A percentile compares a stretch with the other conserved stretches of the same genome.
Conservation (phyloP, 2,329 filamentous ascomycete species). For the Penicillium psychrosexuale region DNA sequence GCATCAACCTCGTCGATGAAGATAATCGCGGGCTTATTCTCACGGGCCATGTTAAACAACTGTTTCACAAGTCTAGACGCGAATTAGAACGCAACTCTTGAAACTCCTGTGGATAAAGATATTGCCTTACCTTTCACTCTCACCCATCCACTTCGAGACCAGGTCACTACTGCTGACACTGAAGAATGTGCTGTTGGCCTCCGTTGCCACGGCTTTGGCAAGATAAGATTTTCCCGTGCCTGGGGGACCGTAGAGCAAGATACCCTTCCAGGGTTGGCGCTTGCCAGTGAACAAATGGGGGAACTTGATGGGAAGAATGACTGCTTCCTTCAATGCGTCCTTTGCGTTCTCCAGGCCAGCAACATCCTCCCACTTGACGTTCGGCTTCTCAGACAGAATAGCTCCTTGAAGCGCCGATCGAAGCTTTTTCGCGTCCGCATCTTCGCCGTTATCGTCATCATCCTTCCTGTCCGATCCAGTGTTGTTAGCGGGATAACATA, state of each 20-base stretch:
- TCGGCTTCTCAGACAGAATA: conserved; percentile 91
- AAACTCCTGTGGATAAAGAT: not conserved
- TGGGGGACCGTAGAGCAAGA: conserved; percentile 90
- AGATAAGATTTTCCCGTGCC: conserved; percentile 98
- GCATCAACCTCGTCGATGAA: conserved; percentile 99
- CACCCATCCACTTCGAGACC: conserved; percentile 99
- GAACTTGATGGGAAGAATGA: conserved; percentile 97
- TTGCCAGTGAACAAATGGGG: conserved; percentile 95
- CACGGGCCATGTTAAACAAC: conserved; percentile 94
- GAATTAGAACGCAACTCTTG: conserved; percentile 10
- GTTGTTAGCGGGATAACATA: conserved; percentile 4
- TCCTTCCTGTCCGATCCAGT: conserved; percentile 38
- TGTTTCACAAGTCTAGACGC: conserved; percentile 78
- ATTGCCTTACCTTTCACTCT: conserved; percentile 77
- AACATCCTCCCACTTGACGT: conserved; percentile 97
- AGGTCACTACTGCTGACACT: conserved; percentile 95
- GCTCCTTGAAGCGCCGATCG: conserved; percentile 85
- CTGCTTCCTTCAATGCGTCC: conserved; percentile 95
- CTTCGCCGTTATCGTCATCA: conserved; percentile 63
- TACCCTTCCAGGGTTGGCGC: conserved; percentile 97
- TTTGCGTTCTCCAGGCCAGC: conserved; percentile 91
- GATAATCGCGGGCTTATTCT: conserved; percentile 97
- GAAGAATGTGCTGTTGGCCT: conserved; percentile 99
- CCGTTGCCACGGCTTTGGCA: conserved; percentile 94
- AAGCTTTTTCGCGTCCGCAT: conserved; percentile 94